Conservation (phyloP, 2,329 filamentous ascomycete genomes). For the Pseudogymnoascus sp. region DNA sequence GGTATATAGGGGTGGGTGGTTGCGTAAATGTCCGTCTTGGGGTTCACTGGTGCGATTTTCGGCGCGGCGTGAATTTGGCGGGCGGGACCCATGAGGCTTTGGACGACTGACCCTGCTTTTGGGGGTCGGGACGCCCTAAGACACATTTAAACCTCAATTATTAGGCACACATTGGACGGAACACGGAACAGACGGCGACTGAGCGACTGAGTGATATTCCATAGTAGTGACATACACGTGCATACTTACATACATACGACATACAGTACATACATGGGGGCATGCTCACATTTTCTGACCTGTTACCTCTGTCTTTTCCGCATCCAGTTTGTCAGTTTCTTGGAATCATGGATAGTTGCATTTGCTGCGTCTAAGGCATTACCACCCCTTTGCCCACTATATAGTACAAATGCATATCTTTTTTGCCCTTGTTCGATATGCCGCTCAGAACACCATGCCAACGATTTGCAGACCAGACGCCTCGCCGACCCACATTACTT, state of each 20-base stretch:
- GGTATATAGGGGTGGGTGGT: not conserved
- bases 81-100: slow-evolving; percentile 7
- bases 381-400: slow-evolving; percentile 13
- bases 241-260: not conserved
- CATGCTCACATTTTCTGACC: not conserved
- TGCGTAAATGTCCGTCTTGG: not conserved
- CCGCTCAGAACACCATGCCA: slow-evolving; percentile 22
- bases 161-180: not conserved
- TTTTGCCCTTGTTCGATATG: slow-evolving; percentile 19
- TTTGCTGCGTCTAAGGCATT: slow-evolving; percentile 8
- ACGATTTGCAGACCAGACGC: slow-evolving; percentile 16
- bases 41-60: slow-evolving; percentile 1
- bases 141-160: not conserved
- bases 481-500: slow-evolving; percentile 31
- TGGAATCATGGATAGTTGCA: slow-evolving; percentile 10
- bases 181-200: not conserved
- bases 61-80: slow-evolving; percentile 7
- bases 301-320: not conserved
- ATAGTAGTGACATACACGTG: too few species aligned
- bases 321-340: not conserved
- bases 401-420: slow-evolving; percentile 28
- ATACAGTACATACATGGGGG: not conserved
- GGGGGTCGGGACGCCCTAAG: not conserved
- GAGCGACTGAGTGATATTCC: not conserved
- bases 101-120: slow-evolving; percentile 4